Evolutionary conservation across 2,329 filamentous ascomycete species (phyloP).

Genomic region (Aureobasidium sp.): DNA sequence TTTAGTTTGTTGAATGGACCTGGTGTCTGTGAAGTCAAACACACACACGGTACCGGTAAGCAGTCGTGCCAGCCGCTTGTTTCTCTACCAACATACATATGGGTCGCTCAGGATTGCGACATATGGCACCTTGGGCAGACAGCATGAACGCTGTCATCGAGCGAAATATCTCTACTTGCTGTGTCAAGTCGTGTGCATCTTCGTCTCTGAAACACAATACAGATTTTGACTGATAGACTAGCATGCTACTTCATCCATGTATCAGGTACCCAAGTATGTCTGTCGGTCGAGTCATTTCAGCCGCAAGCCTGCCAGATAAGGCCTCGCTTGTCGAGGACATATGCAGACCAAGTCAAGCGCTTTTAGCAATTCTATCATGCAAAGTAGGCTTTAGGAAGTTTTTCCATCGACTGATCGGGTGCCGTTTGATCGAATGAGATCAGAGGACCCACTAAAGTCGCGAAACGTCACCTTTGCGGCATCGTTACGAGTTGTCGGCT

Average conservation of each 20-base stretch:
- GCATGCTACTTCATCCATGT: neutral
- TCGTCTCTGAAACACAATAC: neutral
- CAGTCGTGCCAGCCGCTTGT: neutral
- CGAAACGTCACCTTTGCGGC: neutral
- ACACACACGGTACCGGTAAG: neutral
- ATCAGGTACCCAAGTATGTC: neutral
- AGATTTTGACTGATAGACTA: neutral
- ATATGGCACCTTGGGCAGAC: neutral
- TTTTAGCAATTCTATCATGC: neutral
- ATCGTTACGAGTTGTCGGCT: neutral
- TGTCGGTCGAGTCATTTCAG: neutral
- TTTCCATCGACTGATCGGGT: constrained; percentile 7
- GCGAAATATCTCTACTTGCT: neutral
- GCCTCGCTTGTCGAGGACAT: neutral
- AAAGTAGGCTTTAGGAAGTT: neutral
- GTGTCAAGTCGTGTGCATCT: neutral
- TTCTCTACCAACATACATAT: neutral
- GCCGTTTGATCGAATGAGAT: neutral
- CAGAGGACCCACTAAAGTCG: neutral
- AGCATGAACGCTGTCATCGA: neutral
- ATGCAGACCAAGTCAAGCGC: neutral
- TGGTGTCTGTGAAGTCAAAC: neutral
- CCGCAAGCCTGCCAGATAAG: neutral
- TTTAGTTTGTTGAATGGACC: neutral
- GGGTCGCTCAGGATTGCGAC: neutral